A percentile compares a stretch with the other conserved stretches of the same genome.
Conservation (phyloP, 1,139 yeast species). For the Suhomyces bribrorum region DNA sequence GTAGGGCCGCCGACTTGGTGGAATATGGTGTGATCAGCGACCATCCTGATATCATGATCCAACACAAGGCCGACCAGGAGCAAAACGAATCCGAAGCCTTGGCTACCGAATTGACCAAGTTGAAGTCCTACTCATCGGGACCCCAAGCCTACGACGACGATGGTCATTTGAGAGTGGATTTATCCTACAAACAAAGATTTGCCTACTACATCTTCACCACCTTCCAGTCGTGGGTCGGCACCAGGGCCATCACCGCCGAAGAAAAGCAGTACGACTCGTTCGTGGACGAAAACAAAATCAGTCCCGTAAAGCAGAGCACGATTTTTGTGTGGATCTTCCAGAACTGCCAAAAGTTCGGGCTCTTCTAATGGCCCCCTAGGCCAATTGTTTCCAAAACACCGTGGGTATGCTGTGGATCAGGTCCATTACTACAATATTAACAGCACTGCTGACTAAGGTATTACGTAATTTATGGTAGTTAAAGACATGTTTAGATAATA, state of each 20-base stretch:
- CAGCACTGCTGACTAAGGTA: no score
- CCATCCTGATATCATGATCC: constrained; percentile 48
- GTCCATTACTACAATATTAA: no score
- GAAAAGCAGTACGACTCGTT: constrained; percentile 26
- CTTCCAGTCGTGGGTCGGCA: constrained; percentile 18
- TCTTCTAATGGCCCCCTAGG: no score
- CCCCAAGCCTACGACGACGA: constrained; percentile 13
- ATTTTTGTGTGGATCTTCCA: constrained; percentile 27
- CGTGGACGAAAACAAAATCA: constrained; percentile 29
- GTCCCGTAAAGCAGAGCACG: constrained; percentile 17
- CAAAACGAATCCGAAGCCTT: constrained; percentile 9
- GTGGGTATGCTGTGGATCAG: no score
- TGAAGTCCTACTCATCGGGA: constrained; percentile 10
- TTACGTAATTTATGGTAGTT: no score
- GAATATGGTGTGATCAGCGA: constrained; percentile 64
- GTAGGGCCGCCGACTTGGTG: constrained; percentile 25
- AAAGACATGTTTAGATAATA: no score
- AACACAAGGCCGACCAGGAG: constrained; percentile 14
- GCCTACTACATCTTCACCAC: constrained; percentile 19
- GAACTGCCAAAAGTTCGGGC: constrained; percentile 35
- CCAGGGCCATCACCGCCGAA: constrained; percentile 21
- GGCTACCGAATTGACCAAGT: constrained; percentile 9
- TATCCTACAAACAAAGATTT: constrained; percentile 26
- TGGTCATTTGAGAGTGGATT: constrained; percentile 19
- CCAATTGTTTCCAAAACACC: no score